phyloP scores from a whole-genome alignment of 257 asterid genomes.

The Prunella vulgaris region DNA sequence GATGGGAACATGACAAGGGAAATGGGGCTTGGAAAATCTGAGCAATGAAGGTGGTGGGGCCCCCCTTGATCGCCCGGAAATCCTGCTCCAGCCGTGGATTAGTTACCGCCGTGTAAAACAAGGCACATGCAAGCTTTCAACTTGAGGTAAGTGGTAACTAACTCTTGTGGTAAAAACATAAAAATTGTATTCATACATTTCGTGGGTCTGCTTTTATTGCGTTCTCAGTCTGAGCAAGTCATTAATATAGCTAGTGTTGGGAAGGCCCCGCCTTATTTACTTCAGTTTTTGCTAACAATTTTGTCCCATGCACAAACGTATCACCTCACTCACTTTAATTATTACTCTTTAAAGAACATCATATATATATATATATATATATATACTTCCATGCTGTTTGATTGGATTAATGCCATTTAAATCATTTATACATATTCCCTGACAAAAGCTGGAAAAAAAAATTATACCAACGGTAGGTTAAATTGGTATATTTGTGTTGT shows the following conservation, averaged over 20 bases:
- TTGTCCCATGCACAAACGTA: conserved; percentile 22
- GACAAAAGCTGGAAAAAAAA: conserved; percentile 16
- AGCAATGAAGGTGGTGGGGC: conserved; percentile 31
- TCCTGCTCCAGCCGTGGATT: conserved; percentile 18
- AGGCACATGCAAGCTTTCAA: not conserved
- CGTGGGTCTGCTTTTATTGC: conserved; percentile 29
- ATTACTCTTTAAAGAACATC: no score
- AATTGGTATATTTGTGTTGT: not conserved
- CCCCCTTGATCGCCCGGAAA: conserved; percentile 24
- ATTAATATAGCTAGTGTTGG: conserved; percentile 19
- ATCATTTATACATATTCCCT: conserved; percentile 9
- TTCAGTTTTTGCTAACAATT: conserved; percentile 10
- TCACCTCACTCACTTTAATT: not conserved
- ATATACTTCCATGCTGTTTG: not conserved
- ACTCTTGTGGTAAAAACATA: not conserved
- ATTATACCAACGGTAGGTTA: not conserved
- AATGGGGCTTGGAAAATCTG: conserved; percentile 20
- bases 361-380: no score
- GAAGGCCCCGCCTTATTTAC: conserved; percentile 27
- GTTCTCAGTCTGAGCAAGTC: conserved; percentile 12
- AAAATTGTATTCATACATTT: conserved; percentile 18
- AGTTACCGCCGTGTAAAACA: conserved; percentile 8
- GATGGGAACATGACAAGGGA: conserved; percentile 8
- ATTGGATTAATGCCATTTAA: conserved; percentile 17
- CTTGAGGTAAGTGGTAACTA: conserved; percentile 17